Conservation (phyloP, 75 land plant genomes). For the Selaginella moellendorffii region DNA sequence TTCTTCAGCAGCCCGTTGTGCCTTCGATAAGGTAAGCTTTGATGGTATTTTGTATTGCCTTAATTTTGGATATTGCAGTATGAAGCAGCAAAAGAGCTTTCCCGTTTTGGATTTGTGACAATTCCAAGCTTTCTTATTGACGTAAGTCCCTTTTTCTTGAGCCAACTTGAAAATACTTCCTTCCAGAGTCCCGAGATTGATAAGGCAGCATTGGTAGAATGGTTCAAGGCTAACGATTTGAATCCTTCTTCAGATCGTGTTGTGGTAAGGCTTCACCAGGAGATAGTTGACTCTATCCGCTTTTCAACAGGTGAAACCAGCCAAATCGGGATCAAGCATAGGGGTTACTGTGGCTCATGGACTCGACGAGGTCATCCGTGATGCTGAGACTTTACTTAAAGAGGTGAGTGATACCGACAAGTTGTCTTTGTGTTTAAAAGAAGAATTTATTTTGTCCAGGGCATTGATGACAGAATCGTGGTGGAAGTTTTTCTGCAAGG, state of each 20-base stretch:
- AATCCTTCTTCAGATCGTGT: slow-evolving; percentile 47
- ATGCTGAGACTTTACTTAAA: slow-evolving; percentile 39
- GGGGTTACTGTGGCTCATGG: slow-evolving; percentile 71
- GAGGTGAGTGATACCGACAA: slow-evolving; percentile 24
- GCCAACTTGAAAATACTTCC: too few relatives aligned
- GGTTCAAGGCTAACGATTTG: slow-evolving; percentile 47
- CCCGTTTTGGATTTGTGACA: slow-evolving; percentile 40
- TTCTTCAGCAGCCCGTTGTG: slow-evolving; percentile 41
- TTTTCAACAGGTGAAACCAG: slow-evolving; percentile 61
- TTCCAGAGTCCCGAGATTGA: slow-evolving; percentile 25
- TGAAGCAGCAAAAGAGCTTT: slow-evolving; percentile 56
- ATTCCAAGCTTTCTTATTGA: slow-evolving; percentile 52
- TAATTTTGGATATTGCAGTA: slow-evolving; percentile 28
- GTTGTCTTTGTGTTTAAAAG: background rate
- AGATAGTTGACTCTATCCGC: background rate
- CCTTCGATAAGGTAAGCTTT: slow-evolving; percentile 71
- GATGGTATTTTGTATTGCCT: slow-evolving; percentile 4
- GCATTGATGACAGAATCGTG: slow-evolving; percentile 53
- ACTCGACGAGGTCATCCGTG: slow-evolving; percentile 36
- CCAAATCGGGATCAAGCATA: slow-evolving; percentile 69
- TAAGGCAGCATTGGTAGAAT: slow-evolving; percentile 26
- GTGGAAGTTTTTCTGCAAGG: slow-evolving; percentile 63
- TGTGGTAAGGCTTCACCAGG: slow-evolving; percentile 37
- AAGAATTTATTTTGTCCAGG: too few relatives aligned
- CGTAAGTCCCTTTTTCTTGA: slow-evolving; percentile 18